Evolutionary conservation across 1,139 yeast species (phyloP), one percentile per base, ranked within the genome.

Genomic region (Meyerozyma elateridarum): DNA sequence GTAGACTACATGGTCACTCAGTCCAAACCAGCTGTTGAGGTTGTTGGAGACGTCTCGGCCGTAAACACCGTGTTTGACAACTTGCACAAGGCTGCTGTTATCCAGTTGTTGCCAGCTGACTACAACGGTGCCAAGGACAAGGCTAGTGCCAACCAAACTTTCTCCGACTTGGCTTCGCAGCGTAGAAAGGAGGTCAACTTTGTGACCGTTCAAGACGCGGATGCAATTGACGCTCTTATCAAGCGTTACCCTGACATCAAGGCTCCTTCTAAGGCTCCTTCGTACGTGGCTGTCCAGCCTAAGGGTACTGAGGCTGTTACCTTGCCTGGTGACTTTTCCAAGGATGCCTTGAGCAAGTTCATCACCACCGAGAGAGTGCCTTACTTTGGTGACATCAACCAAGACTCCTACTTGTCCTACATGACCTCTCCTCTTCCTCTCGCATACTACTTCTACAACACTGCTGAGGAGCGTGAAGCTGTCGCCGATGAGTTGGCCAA

Each of bases 351-450:
- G 42, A 54, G 57, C 30, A 61, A 64, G 24, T 88, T 87, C 63
- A 61, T 85, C 47, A 63, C 68, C 39, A 64, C 67, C 41, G 95
- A 89, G 66, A 63, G 84, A 31, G 74, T 85, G 54, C 97, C 98
- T 39, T 73, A 76, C 54, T 82, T 91, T 51, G 97, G 96, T 51
- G 97, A 89, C 59, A 79, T 91, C 44, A 79, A 80, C 52, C 91
- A 95, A 45, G 72, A 76, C 38, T 83, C 95, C 42, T 91, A 83
- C 72, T 66, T 74, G 60, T 57, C 71, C 36, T 91, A 89, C 67
- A 76, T 85, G 73, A 62, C 73, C 37, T 66, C 88, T 34, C 73
- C 78, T 29, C 49, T 78, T 34, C 98, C 98, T 44, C 65, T 91
- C 48, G 93, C 87, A 37, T 91, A 88, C 71, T 78, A 85, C 57